Base-by-base conservation (phyloP, 768 basidiomycete species). In the Auricularia auricula-judae region DNA sequence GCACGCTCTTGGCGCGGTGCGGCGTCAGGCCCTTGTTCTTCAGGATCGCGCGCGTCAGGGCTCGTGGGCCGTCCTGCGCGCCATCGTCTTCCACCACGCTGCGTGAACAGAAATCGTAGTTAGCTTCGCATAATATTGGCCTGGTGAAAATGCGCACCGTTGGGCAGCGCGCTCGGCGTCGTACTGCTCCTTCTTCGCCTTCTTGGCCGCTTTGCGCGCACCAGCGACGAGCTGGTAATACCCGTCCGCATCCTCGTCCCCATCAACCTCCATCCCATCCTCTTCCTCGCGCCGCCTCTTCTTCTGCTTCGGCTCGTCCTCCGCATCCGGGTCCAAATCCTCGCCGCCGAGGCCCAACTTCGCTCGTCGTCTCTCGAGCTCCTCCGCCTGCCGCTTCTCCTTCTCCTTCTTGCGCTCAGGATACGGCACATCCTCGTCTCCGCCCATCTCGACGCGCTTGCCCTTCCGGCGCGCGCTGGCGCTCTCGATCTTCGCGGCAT, bases 391-490 rank as follows among this genome's bases (percentile, higher is more conserved):
- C 61, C 83, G 79, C 36, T 76, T 76, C 65, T 89, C 86, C 67
- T 78, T 81, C 65, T 84, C 84, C 72, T 83, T 86, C 76, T 80
- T 81, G 61, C 87, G 79, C 70, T 92, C 89, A 54, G 86, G 82
- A 70, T 95, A 92, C 18, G 97, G 97, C 59, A 98, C 80, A 71
- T 99, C 97, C 70, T 98, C 96, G 72, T 99, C 97, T 18, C 97
- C 97, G 36, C 91, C 89, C 62, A 86, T 73, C 3, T 81, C 82
- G 66, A 77, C 81, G 65, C 91, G 80, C 4, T 92, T 93, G 35
- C 84, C 84, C 64, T 85, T 83, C 63, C 95, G 82, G 66, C 89
- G 80, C 11, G 87, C 85, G 63, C 85, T 83, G 4, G 91, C 84
- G 65, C 86, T 86, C 72, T 91, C 91, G 70, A 99, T 95, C 72